Percentiles rank a stretch among this genome's conserved stretches.
These are phyloP conservation scores for Dipteronia sinensis DNA, from an alignment of 345 rosid genomes.

Conservation along the genomic window DNA sequence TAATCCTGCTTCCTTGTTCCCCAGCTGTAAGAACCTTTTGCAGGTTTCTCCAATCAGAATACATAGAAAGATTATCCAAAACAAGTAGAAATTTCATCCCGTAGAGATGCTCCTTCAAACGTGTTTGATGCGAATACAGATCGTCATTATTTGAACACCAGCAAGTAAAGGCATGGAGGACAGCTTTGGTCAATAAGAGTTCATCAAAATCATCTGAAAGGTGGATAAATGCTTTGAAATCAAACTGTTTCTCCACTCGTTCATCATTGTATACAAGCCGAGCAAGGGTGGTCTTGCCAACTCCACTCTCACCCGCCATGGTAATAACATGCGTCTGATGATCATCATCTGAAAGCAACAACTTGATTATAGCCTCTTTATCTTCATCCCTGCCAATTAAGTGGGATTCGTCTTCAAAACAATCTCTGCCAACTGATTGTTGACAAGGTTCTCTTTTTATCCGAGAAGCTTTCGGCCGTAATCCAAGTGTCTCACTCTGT, in stretches of 20 bases:
- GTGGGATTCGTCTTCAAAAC: too few species aligned
- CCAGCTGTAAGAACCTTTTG: not conserved
- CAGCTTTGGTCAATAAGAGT: too few species aligned
- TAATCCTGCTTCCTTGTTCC: conserved; percentile 25
- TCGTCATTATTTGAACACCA: not conserved
- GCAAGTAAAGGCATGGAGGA: not conserved
- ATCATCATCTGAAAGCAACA: not conserved
- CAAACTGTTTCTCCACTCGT: not conserved
- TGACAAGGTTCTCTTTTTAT: too few species aligned
- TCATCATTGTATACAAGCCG: conserved; percentile 9
- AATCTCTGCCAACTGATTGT: too few species aligned
- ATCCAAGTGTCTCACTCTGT: too few species aligned
- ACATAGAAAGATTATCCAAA: conserved; percentile 14
- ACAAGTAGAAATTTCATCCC: not conserved
- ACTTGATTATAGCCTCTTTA: not conserved
- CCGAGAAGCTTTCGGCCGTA: too few species aligned
- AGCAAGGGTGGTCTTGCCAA: too few species aligned
- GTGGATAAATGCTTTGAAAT: too few species aligned
- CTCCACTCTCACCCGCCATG: too few species aligned
- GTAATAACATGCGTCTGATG: not conserved
- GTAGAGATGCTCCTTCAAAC: not conserved
- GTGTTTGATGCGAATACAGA: not conserved
- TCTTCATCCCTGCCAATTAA: too few species aligned
- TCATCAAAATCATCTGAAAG: too few species aligned
- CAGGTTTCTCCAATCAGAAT: conserved; percentile 23